Conservation (phyloP, 495 filamentous ascomycete genomes). For the Tuber aestivum region DNA sequence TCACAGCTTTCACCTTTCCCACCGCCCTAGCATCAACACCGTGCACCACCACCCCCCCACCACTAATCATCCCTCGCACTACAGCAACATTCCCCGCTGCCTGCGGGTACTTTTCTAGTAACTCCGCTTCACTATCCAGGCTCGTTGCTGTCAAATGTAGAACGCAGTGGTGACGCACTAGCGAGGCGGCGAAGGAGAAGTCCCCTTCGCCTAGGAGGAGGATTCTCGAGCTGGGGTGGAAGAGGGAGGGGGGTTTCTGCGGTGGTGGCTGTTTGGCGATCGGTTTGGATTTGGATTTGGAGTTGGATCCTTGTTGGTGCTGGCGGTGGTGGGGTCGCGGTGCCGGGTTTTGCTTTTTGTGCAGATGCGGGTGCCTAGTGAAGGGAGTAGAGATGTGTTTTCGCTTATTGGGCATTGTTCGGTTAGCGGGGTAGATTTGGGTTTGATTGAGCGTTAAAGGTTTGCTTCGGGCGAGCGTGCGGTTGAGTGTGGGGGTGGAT, state of each 20-base stretch:
- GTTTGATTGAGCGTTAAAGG: background rate
- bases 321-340: conserved; percentile 5
- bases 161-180: conserved; percentile 66
- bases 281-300: conserved; percentile 11
- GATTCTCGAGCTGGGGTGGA: conserved; percentile 61
- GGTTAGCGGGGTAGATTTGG: background rate
- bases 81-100: conserved; percentile 49
- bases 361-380: background rate
- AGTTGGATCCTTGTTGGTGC: conserved; percentile 8
- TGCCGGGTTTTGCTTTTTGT: conserved; percentile 18
- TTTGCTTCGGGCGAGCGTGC: background rate
- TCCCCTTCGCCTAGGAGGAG: conserved; percentile 90
- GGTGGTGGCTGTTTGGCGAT: conserved; percentile 24
- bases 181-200: conserved; percentile 77
- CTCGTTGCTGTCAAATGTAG: conserved; percentile 53
- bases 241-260: conserved; percentile 63
- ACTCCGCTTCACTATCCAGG: conserved; percentile 14
- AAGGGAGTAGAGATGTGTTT: background rate
- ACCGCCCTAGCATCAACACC: conserved; percentile 51
- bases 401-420: conserved; percentile 23
- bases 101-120: conserved; percentile 70
- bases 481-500: background rate
- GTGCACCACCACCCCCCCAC: conserved; percentile 46
- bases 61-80: background rate
- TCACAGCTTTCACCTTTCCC: background rate